Percentiles rank a stretch among this genome's conserved stretches.
These are phyloP conservation scores for Draba incana DNA, from an alignment of 345 rosid genomes.

Conservation along the genomic window DNA sequence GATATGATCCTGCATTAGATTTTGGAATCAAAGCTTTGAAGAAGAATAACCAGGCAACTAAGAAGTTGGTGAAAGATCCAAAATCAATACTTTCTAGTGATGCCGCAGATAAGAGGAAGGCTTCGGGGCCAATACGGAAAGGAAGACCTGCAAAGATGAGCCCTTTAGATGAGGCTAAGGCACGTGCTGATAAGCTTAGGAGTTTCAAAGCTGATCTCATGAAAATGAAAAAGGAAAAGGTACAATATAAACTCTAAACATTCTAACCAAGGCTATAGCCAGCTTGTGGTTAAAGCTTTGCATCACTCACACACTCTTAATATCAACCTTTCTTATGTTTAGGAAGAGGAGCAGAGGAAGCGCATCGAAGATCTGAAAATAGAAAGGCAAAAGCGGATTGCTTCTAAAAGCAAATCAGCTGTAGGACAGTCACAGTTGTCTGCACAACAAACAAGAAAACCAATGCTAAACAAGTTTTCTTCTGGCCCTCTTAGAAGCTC, in stretches of 20 bases:
- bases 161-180: slow-evolving; percentile 91
- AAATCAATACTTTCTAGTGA: slow-evolving; percentile 58
- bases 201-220: slow-evolving; percentile 89
- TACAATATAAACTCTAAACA: slow-evolving; percentile 25
- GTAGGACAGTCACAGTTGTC: slow-evolving; percentile 51
- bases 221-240: slow-evolving; percentile 96
- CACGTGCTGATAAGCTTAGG: slow-evolving; percentile 93
- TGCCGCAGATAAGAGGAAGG: slow-evolving; percentile 64
- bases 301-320: slow-evolving; percentile 1
- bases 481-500: slow-evolving; percentile 68
- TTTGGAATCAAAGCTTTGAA: slow-evolving; percentile 56
- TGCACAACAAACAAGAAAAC: slow-evolving; percentile 58
- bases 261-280: not conserved
- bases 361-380: slow-evolving; percentile 78
- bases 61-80: slow-evolving; percentile 58
- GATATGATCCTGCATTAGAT: slow-evolving; percentile 84
- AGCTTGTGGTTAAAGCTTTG: not conserved
- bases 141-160: slow-evolving; percentile 81
- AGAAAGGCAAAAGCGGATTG: slow-evolving; percentile 90
- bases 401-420: slow-evolving; percentile 63
- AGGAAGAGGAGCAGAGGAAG: slow-evolving; percentile 81
- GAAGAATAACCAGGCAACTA: slow-evolving; percentile 56
- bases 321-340: slow-evolving; percentile 24
- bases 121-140: slow-evolving; percentile 72
- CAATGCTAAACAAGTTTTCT: slow-evolving; percentile 59